Evolutionary conservation across 1,284 basidiomycete species (phyloP).

Genomic region (Cryptococcus sp.): DNA sequence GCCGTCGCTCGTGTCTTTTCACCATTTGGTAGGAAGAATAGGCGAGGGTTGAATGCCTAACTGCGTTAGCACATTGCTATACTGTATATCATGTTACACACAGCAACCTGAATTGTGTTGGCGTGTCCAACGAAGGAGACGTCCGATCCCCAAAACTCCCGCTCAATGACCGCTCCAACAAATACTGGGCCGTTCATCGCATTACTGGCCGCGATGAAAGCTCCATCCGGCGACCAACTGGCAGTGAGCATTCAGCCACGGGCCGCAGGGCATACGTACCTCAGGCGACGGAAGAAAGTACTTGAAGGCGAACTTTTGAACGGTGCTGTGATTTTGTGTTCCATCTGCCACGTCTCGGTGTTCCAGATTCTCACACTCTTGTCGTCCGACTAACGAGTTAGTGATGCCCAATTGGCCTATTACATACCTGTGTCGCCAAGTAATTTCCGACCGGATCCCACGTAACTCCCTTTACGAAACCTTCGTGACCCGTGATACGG

Average conservation of each 20-base stretch:
- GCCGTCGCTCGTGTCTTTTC: constrained; percentile 27
- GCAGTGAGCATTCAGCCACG: neutral
- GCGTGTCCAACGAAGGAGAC: constrained; percentile 95
- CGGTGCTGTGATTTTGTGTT: constrained; percentile 78
- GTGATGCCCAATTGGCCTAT: neutral
- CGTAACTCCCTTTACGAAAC: constrained; percentile 97
- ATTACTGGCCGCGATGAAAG: constrained; percentile 92
- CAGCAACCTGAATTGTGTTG: constrained; percentile 94
- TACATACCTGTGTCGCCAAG: constrained; percentile 68
- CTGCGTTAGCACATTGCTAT: neutral
- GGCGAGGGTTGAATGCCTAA: constrained; percentile 84
- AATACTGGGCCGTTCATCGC: constrained; percentile 98
- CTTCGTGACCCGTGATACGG: constrained; percentile 83
- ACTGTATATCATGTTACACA: constrained; percentile 46
- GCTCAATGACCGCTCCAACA: constrained; percentile 88
- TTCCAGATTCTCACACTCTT: constrained; percentile 95
- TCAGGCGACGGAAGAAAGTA: constrained; percentile 89
- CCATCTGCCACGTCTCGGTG: constrained; percentile 83
- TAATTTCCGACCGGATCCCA: constrained; percentile 98
- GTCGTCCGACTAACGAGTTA: constrained; percentile 72
- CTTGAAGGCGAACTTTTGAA: constrained; percentile 91
- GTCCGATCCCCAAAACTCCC: constrained; percentile 79
- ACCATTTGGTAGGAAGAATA: constrained; percentile 68
- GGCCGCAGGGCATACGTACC: too few species aligned
- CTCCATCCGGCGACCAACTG: constrained; percentile 99